These are phyloP conservation scores for Musa schizocarpa DNA, from an alignment of 176 grass and related monocot species.

Conservation along the genomic window DNA sequence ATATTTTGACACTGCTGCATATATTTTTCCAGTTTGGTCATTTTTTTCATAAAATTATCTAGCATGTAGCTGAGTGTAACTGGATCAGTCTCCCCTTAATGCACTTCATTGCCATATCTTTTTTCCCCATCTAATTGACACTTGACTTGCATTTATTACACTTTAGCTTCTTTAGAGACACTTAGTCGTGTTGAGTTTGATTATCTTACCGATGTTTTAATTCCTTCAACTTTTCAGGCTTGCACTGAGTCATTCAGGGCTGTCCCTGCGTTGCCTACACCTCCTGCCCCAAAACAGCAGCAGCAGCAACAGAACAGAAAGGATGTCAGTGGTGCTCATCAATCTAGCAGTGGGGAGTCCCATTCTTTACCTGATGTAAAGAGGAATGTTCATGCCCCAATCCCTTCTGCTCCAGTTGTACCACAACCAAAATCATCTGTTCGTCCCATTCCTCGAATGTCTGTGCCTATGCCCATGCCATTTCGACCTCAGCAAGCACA, in stretches of 20 bases:
- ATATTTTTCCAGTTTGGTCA: slow-evolving; percentile 1
- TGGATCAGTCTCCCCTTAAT: too few species aligned
- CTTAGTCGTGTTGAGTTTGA: not conserved
- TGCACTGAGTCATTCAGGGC: slow-evolving; percentile 36
- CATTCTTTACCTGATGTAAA: not conserved
- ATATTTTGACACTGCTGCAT: slow-evolving; percentile 10
- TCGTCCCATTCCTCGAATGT: slow-evolving; percentile 9
- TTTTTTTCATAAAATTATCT: too few species aligned
- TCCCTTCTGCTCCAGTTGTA: slow-evolving; percentile 1
- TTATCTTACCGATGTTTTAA: not conserved
- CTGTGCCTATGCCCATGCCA: slow-evolving; percentile 11
- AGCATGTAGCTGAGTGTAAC: too few species aligned
- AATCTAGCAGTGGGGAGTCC: slow-evolving; percentile 24
- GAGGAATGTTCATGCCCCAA: not conserved
- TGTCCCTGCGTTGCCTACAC: slow-evolving; percentile 27
- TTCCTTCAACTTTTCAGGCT: slow-evolving; percentile 27
- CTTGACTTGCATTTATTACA: not conserved
- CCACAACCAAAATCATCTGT: slow-evolving; percentile 9
- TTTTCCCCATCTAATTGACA: not conserved
- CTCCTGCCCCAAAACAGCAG: slow-evolving; percentile 49
- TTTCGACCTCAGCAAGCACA: slow-evolving; percentile 49
- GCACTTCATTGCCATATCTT: too few species aligned
- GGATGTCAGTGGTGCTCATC: slow-evolving; percentile 21
- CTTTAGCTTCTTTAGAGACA: not conserved
- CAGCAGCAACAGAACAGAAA: slow-evolving; percentile 24